Evolutionary conservation across 75 land plant genomes (phyloP).

Genomic region (Sequoia sempervirens): DNA sequence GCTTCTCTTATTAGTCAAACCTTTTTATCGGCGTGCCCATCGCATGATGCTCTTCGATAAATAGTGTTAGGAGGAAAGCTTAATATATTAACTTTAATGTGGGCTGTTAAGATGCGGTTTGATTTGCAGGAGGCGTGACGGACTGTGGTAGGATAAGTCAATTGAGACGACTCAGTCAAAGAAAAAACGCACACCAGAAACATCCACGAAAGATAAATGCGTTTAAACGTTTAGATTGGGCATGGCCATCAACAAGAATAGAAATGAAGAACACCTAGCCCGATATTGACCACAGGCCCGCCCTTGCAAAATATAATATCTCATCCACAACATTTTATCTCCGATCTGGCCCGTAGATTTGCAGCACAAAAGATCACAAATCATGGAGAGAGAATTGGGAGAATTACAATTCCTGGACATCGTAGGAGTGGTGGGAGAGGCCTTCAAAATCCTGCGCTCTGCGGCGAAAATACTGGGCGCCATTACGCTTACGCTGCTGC

Average conservation of each 20-base stretch:
- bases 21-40: too few species aligned
- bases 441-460: constrained; percentile 33
- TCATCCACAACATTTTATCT: neutral
- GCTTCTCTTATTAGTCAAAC: too few species aligned
- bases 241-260: neutral
- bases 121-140: neutral
- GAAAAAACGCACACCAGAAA: neutral
- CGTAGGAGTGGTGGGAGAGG: constrained; percentile 37
- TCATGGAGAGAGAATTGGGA: constrained; percentile 56
- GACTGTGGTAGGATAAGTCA: too few species aligned
- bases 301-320: neutral
- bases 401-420: constrained; percentile 53
- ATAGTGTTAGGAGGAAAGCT: too few species aligned
- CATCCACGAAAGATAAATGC: neutral
- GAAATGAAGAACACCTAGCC: neutral
- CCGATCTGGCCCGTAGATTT: constrained; percentile 17
- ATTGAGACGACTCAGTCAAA: neutral
- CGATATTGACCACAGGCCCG: neutral
- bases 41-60: neutral
- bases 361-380: constrained; percentile 17
- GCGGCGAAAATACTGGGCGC: constrained; percentile 28
- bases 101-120: too few species aligned
- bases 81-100: too few species aligned
- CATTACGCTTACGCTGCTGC: constrained; percentile 40
- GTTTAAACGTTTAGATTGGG: neutral